Base-by-base conservation (phyloP, 768 basidiomycete species). In the Rhizopogon vinicolor region DNA sequence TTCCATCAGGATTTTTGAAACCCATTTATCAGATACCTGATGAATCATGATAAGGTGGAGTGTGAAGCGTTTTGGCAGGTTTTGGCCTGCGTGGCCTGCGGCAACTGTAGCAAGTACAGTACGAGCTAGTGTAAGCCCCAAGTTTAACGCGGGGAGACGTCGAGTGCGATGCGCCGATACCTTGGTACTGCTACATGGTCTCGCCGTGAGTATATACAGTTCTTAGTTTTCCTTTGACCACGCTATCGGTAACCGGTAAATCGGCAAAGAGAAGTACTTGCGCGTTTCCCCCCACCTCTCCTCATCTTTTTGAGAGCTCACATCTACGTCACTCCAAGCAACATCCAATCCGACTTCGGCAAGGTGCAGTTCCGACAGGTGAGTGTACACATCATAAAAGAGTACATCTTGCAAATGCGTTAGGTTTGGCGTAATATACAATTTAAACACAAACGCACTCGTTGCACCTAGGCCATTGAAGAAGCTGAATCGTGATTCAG, bases 381-480 rank as follows among this genome's bases (percentile, higher is more conserved):
- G 83, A 0, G 89, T 91, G 65, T 92, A 96, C 7, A 98, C 90
- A 63, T 97, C 93, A 68, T 97, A 93, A 65, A 95, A 93, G 7
- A 87, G 74, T 0, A 86, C 77, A 73, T 95, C 93, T 96, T 63
- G n/a, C 33, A 37, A 22, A 43, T 57, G 33, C 48, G 35, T 25
- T 19, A 7, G 41, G 44, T 58, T 19, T 16, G 4, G 7, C 18
- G 28, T 18, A 25, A 19, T 6, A 37, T 16, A 41, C 58, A 39
- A 53, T 25, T 16, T 9, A 5, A 35, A 44, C 39, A 48, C 41
- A 37, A 22, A 74, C 87, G 68, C 65, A 89, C 92, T 93, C 7
- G 93, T 98, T 31, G 95, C 96, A 14, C 92, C 97, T 8, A 99
- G 80, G 12, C 97, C 97, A 65, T 99, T 93, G 80, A 98, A 99